phyloP scores from a whole-genome alignment of 305 asterid genomes.

The Andrographis paniculata region DNA sequence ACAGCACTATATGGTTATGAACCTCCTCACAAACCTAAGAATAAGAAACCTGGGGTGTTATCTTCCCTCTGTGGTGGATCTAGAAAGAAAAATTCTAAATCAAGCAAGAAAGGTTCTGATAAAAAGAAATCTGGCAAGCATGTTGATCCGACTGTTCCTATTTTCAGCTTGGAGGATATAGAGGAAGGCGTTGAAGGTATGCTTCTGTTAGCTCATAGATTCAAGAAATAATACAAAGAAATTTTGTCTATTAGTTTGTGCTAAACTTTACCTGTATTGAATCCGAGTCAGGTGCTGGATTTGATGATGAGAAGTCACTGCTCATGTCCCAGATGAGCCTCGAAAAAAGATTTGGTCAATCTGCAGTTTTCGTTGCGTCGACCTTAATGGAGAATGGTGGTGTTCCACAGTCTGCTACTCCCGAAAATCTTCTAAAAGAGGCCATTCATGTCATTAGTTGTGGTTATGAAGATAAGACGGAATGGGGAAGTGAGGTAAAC shows the following conservation, averaged over 20 bases:
- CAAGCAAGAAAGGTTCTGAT: slow-evolving; percentile 79
- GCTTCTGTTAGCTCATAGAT: slow-evolving; percentile 6
- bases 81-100: slow-evolving; percentile 59
- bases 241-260: slow-evolving; percentile 3
- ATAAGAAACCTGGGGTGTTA: slow-evolving; percentile 52
- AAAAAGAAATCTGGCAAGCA: slow-evolving; percentile 88
- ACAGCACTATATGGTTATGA: slow-evolving; percentile 94
- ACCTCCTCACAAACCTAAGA: slow-evolving; percentile 89
- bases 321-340: slow-evolving; percentile 93
- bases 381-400: slow-evolving; percentile 98
- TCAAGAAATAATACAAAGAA: slow-evolving; percentile 5
- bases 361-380: slow-evolving; percentile 92
- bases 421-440: slow-evolving; percentile 92
- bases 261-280: too few relatives aligned
- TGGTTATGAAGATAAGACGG: slow-evolving; percentile 94
- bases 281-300: slow-evolving; percentile 84
- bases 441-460: slow-evolving; percentile 99
- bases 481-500: slow-evolving; percentile 91
- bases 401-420: slow-evolving; percentile 92
- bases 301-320: slow-evolving; percentile 86
- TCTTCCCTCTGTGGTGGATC: slow-evolving; percentile 76
- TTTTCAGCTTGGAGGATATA: slow-evolving; percentile 92
- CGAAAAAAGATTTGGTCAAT: slow-evolving; percentile 96
- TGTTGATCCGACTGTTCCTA: slow-evolving; percentile 89
- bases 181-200: slow-evolving; percentile 99